Base-by-base conservation (phyloP, 192 early-diverging fungal genomes). In the Chytriomyces confervae region DNA sequence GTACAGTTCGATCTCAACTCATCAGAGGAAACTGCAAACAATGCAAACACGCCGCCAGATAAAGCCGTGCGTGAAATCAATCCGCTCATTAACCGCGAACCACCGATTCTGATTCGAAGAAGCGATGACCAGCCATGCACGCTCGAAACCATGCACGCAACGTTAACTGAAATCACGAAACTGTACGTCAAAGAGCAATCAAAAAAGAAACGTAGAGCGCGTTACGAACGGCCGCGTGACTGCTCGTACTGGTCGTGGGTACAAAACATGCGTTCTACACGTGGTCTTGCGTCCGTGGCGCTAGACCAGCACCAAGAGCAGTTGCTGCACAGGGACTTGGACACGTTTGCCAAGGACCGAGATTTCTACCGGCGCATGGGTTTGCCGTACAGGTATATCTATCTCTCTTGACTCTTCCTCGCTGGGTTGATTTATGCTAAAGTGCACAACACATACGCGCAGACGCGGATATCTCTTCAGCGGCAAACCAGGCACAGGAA, bases 311-410 rank as follows among this genome's bases (percentile, higher is more conserved):
- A 67, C 18, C 76, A 87, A 43, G 89, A 91, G 77, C 47, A 65
- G 50, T 73, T 88, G 16, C 44, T 91, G 16, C 69, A 61, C 43
- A 63, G 76, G 29, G 89, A 91, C 65, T 64, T 91, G 7, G 71
- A 81, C 46, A 82, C 86, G 0, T 91, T 91, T 69, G 61, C 73
- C 51, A 76, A 78, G 43, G 85, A 89, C 66, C 71, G 81, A 61
- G 81, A 81, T 1, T 91, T 91, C 68, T 91, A 91, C 78, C 66
- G 66, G 36, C 77, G 88, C 9, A 87, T 91, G 63, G 90, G 90
- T 5, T 81, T 91, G 27, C 88, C 90, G 36, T 91, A 89, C 81
- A 75, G 86, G 16, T 36, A 36, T 36, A 36, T 36, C 36, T 36
- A 36, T 36, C 36, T 36, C 36, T 36, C 36, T 2, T 36, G 36